Evolutionary conservation across 2,329 filamentous ascomycete genomes (phyloP), one percentile per base, ranked within the genome.

Genomic region (Neofusicoccum laricinum): DNA sequence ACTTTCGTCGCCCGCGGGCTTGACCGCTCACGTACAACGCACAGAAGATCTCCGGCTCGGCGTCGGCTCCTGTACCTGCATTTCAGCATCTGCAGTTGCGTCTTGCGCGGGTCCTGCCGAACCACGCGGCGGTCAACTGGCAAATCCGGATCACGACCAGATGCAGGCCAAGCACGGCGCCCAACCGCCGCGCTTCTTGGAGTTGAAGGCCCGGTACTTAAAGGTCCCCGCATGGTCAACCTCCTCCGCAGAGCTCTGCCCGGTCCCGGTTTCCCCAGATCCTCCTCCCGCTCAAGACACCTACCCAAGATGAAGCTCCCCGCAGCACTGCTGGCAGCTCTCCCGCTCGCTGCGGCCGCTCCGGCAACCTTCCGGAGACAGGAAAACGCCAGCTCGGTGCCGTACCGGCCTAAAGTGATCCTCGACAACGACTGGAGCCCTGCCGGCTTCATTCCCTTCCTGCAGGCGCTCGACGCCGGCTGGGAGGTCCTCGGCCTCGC

Each of bases 371-470:
- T 43, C n/a, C 30, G 32, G 4, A 59, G 58, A 25, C 49, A 43
- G 14, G 17, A 19, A 8, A 55, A 55, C 41, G 36, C 38, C 10
- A 63, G 48, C 41, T 36, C 38, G 3, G 58, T 8, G 14, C 10
- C 30, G 4, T 45, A 40, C 41, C 30, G 30, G 55, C 68, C 67
- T 21, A 72, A 79, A 68, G 73, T 73, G 32, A 79, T 83, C 66
- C 68, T 82, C 55, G 79, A 83, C 69, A 82, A 82, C 66, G 80
- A 83, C 70, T 82, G 79, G 79, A 72, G 71, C 43, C 69, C 77
- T 1, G 72, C 73, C 1, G 77, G 74, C 5, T 81, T 80, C 68
- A 77, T 81, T 15, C 76, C 79, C 0, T 80, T 77, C 66, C 72
- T 83, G 3, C 69, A 82, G 62, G 79, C 80, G 12, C 69, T 82